Percentiles rank a stretch among this genome's conserved stretches.
These are phyloP conservation scores for Wickerhamiella australiensis DNA, from an alignment of 805 yeast genomes.

Conservation along the genomic window DNA sequence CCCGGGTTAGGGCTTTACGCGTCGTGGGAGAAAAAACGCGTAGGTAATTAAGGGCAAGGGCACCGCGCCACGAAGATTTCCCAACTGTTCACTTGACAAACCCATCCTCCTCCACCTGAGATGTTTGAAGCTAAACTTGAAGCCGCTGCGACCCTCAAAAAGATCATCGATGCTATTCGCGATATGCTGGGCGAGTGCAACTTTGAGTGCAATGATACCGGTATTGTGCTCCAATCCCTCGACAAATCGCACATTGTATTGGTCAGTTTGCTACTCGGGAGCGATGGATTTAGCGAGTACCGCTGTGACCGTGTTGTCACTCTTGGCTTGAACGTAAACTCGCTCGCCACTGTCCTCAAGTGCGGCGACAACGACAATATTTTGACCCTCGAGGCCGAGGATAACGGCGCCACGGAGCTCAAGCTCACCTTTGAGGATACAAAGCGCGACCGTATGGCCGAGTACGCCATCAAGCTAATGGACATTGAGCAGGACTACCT, in stretches of 20 bases:
- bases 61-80: not conserved
- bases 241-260: constrained; percentile 93
- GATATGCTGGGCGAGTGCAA: constrained; percentile 92
- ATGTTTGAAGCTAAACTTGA: constrained; percentile 98
- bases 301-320: constrained; percentile 92
- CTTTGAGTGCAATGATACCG: constrained; percentile 91
- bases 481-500: constrained; percentile 92
- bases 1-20: not conserved
- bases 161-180: constrained; percentile 84
- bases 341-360: constrained; percentile 77
- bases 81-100: not conserved
- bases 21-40: not conserved
- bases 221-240: constrained; percentile 92
- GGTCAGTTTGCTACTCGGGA: constrained; percentile 76
- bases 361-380: constrained; percentile 86
- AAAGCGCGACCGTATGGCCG: constrained; percentile 81
- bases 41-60: constrained; percentile 7
- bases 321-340: constrained; percentile 77
- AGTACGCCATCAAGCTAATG: constrained; percentile 84
- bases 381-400: constrained; percentile 81
- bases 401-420: constrained; percentile 59
- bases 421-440: constrained; percentile 81
- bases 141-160: constrained; percentile 82
- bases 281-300: constrained; percentile 78
- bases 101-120: constrained; percentile 1